Percentiles rank a stretch among this genome's conserved stretches.
phyloP scores from a whole-genome alignment of 2,329 filamentous ascomycete genomes.

The Aureobasidium melanogenum region DNA sequence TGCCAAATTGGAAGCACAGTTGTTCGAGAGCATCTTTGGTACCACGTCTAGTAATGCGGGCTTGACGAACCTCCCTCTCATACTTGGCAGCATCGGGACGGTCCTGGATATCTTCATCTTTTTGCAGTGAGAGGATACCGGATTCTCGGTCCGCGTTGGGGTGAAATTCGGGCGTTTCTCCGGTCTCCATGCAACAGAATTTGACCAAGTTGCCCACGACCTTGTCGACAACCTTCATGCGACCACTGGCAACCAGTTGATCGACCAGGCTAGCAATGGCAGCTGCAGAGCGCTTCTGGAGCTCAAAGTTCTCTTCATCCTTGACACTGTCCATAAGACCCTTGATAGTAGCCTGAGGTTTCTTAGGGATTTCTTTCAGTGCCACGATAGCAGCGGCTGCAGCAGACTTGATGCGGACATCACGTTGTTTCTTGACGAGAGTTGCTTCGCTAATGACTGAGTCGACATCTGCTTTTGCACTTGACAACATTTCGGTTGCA shows the following conservation, averaged over 20 bases:
- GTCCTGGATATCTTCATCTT: constrained; percentile 92
- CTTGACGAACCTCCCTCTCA: constrained; percentile 79
- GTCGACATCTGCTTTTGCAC: constrained; percentile 62
- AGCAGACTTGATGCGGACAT: constrained; percentile 76
- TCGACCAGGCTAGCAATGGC: constrained; percentile 81
- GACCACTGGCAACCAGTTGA: constrained; percentile 70
- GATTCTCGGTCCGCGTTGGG: constrained; percentile 70
- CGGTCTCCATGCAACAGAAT: constrained; percentile 95
- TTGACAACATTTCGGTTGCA: constrained; percentile 66
- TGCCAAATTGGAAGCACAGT: constrained; percentile 69
- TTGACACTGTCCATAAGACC: constrained; percentile 98
- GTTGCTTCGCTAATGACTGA: constrained; percentile 72
- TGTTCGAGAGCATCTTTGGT: constrained; percentile 92
- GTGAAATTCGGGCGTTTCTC: constrained; percentile 91
- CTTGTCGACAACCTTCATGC: constrained; percentile 84
- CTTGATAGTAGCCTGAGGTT: constrained; percentile 86
- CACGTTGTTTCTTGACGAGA: constrained; percentile 67
- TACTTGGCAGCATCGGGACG: constrained; percentile 86
- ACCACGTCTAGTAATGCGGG: constrained; percentile 81
- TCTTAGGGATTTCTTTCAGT: constrained; percentile 83
- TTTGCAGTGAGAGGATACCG: constrained; percentile 84
- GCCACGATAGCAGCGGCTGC: constrained; percentile 82
- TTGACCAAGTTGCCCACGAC: constrained; percentile 93
- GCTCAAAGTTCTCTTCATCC: constrained; percentile 78
- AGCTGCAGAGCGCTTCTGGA: constrained; percentile 77